Conservation (phyloP, 345 rosid species). For the Lumnitzera racemosa region DNA sequence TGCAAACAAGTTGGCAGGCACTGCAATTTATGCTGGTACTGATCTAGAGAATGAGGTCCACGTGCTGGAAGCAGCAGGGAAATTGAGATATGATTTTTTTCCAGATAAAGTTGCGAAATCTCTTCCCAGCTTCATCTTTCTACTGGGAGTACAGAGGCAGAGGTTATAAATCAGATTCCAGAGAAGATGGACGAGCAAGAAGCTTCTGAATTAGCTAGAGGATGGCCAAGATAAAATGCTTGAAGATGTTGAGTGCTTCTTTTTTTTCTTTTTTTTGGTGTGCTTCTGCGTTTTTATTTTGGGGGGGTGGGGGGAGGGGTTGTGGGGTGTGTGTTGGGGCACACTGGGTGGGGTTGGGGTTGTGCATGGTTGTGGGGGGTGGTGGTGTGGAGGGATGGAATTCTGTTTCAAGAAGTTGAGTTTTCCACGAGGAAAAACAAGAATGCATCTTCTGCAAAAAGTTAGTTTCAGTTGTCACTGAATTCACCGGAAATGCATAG, state of each 20-base stretch:
- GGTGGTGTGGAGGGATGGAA: no score
- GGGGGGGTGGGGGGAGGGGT: no score
- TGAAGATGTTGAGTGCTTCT: no score
- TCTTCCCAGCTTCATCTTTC: constrained; percentile 13
- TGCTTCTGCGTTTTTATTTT: no score
- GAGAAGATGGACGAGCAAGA: constrained; percentile 20
- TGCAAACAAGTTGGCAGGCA: constrained; percentile 6
- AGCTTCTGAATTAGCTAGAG: constrained; percentile 10
- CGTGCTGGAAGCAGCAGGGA: constrained; percentile 23
- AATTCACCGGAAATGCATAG: not conserved
- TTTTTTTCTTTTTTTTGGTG: no score
- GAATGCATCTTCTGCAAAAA: not conserved
- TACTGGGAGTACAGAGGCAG: constrained; percentile 15
- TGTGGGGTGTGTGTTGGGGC: no score
- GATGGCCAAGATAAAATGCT: not conserved
- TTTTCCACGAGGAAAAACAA: not conserved
- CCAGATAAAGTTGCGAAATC: constrained; percentile 19
- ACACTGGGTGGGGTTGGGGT: no score
- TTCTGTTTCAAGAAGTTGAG: not conserved
- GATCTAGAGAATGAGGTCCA: constrained; percentile 25
- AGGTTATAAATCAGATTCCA: constrained; percentile 13
- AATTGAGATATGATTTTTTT: constrained; percentile 16
- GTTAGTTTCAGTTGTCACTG: not conserved
- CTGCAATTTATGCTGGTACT: constrained; percentile 12
- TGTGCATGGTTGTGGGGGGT: no score